Conservation (phyloP, 2,329 filamentous ascomycete species). For the Fusarium sp. region DNA sequence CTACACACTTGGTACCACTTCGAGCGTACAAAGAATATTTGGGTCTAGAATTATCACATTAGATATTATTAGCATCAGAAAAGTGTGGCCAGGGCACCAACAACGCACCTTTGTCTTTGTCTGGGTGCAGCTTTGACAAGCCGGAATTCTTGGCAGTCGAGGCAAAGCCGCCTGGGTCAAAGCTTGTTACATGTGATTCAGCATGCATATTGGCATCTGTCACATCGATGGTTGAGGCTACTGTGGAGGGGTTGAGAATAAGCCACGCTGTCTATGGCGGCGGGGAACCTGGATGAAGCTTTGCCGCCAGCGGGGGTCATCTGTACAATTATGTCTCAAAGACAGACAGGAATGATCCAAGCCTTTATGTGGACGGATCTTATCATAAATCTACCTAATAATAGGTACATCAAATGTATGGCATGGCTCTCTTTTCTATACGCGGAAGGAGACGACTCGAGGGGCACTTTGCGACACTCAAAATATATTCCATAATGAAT, state of each 20-base stretch:
- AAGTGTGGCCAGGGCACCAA: not conserved
- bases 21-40: constrained; percentile 9
- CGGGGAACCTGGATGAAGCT: not conserved
- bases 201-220: not conserved
- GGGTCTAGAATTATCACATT: constrained; percentile 24
- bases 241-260: not conserved
- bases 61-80: not conserved
- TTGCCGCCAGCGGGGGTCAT: not conserved
- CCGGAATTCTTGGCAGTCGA: constrained; percentile 15
- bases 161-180: not conserved
- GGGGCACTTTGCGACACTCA: not conserved
- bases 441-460: not conserved
- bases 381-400: not conserved
- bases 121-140: constrained; percentile 20
- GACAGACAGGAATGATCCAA: not conserved
- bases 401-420: not conserved
- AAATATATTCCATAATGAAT: too few species aligned
- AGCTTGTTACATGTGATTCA: not conserved
- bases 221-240: not conserved
- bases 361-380: not conserved
- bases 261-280: not conserved
- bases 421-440: not conserved
- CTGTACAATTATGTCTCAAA: not conserved
- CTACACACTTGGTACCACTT: constrained; percentile 10
- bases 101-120: constrained; percentile 17